phyloP scores from a whole-genome alignment of 495 filamentous ascomycete genomes.

The Aspergillus cristatus region DNA sequence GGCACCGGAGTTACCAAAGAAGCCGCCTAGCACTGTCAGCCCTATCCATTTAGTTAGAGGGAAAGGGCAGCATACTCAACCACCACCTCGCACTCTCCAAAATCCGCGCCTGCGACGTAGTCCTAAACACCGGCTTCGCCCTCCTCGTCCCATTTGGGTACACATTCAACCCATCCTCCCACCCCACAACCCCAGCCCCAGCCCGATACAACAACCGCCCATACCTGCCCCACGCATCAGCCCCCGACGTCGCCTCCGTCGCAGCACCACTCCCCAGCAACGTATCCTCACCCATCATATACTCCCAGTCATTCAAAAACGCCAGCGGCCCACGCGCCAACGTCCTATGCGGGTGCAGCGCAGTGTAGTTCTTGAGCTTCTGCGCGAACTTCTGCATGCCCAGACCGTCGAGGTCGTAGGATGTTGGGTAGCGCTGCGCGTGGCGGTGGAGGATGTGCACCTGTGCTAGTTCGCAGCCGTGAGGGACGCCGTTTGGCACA shows the following conservation, averaged over 20 bases:
- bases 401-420: slow-evolving; percentile 27
- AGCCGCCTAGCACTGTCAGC: slow-evolving; percentile 19
- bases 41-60: background rate
- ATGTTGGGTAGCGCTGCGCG: slow-evolving; percentile 41
- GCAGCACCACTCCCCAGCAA: slow-evolving; percentile 40
- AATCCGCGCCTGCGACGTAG: slow-evolving; percentile 41
- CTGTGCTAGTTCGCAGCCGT: slow-evolving; percentile 45
- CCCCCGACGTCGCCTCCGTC: slow-evolving; percentile 42
- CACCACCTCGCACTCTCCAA: slow-evolving; percentile 38
- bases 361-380: slow-evolving; percentile 38
- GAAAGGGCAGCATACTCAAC: slow-evolving; percentile 19
- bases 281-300: slow-evolving; percentile 31
- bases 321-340: slow-evolving; percentile 34
- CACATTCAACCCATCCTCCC: slow-evolving; percentile 31
- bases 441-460: slow-evolving; percentile 44
- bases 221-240: slow-evolving; percentile 44
- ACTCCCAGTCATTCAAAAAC: slow-evolving; percentile 44
- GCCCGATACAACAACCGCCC: slow-evolving; percentile 42
- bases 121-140: slow-evolving; percentile 38
- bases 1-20: slow-evolving; percentile 27
- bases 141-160: slow-evolving; percentile 37
- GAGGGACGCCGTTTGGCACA: slow-evolving; percentile 37
- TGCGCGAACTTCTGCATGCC: slow-evolving; percentile 36
- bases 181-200: slow-evolving; percentile 26
- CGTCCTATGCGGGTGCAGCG: slow-evolving; percentile 17